Conservation (phyloP, 2,329 filamentous ascomycete species). For the Fusarium sp. region DNA sequence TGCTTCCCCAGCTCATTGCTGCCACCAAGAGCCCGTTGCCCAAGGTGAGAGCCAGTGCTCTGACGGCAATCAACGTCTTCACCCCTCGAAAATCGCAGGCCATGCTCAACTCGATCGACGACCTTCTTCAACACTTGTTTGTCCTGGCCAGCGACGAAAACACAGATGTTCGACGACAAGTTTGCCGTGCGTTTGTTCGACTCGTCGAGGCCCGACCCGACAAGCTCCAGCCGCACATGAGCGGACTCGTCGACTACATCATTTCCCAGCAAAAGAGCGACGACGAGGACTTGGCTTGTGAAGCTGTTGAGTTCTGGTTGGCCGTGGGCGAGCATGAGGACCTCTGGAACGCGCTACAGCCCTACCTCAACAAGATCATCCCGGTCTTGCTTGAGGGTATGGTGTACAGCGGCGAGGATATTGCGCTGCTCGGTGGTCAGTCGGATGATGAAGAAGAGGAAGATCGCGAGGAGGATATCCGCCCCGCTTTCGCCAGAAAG, state of each 20-base stretch:
- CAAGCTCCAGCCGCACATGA: constrained; percentile 89
- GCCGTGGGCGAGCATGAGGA: constrained; percentile 89
- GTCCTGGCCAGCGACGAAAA: constrained; percentile 80
- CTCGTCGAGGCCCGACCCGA: constrained; percentile 92
- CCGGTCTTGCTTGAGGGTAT: constrained; percentile 93
- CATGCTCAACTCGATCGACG: constrained; percentile 83
- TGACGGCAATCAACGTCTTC: constrained; percentile 92
- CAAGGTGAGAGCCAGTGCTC: constrained; percentile 82
- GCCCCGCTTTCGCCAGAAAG: constrained; percentile 87
- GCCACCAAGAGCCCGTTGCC: constrained; percentile 82
- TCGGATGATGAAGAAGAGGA: constrained; percentile 93
- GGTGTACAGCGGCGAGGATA: constrained; percentile 96
- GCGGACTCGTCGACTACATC: constrained; percentile 92
- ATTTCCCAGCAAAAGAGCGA: constrained; percentile 88
- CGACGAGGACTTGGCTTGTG: constrained; percentile 90
- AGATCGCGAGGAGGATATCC: constrained; percentile 90
- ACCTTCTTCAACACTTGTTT: constrained; percentile 86
- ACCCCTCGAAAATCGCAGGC: constrained; percentile 86
- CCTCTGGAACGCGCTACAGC: constrained; percentile 80
- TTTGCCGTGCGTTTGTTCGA: constrained; percentile 92
- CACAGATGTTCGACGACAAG: constrained; percentile 88
- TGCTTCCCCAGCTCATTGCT: constrained; percentile 90
- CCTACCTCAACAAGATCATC: constrained; percentile 85
- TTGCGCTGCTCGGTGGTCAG: constrained; percentile 83
- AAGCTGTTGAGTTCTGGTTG: constrained; percentile 98